Evolutionary conservation across 2,329 filamentous ascomycete genomes (phyloP).

Genomic region (Colletotrichum horii): DNA sequence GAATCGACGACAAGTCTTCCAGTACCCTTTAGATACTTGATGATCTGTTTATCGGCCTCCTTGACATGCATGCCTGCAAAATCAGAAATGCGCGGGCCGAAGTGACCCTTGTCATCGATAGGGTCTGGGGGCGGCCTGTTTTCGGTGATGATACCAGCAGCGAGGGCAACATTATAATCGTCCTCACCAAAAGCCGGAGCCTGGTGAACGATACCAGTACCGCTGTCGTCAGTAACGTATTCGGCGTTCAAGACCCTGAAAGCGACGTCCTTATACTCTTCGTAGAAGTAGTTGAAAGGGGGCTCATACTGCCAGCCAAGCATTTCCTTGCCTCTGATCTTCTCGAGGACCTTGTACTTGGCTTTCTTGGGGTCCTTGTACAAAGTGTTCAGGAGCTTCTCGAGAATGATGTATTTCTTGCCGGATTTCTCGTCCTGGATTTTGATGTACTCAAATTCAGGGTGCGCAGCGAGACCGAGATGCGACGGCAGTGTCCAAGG

Average conservation of each 20-base stretch:
- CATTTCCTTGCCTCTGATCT: slow-evolving; percentile 83
- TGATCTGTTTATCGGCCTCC: slow-evolving; percentile 89
- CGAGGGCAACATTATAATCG: slow-evolving; percentile 85
- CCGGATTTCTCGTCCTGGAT: slow-evolving; percentile 82
- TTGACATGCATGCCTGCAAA: slow-evolving; percentile 91
- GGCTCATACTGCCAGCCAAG: slow-evolving; percentile 88
- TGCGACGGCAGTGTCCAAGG: slow-evolving; percentile 87
- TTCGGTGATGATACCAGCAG: slow-evolving; percentile 78
- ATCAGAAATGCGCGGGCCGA: slow-evolving; percentile 77
- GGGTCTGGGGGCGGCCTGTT: slow-evolving; percentile 85
- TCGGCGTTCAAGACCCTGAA: slow-evolving; percentile 84
- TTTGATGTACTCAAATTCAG: slow-evolving; percentile 87
- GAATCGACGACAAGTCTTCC: slow-evolving; percentile 84
- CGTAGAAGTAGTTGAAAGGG: slow-evolving; percentile 87
- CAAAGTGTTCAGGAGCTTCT: slow-evolving; percentile 79
- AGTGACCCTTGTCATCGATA: slow-evolving; percentile 83
- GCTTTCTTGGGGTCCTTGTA: slow-evolving; percentile 98
- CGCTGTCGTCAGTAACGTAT: slow-evolving; percentile 89
- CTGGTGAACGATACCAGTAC: slow-evolving; percentile 94
- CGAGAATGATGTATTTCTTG: slow-evolving; percentile 84
- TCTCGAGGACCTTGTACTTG: slow-evolving; percentile 83
- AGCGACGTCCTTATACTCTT: slow-evolving; percentile 83
- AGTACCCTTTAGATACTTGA: slow-evolving; percentile 81
- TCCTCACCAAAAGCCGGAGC: slow-evolving; percentile 94
- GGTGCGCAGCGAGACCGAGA: slow-evolving; percentile 76